phyloP scores from a whole-genome alignment of 169 alveolate species.

The Hammondia hammondi region DNA sequence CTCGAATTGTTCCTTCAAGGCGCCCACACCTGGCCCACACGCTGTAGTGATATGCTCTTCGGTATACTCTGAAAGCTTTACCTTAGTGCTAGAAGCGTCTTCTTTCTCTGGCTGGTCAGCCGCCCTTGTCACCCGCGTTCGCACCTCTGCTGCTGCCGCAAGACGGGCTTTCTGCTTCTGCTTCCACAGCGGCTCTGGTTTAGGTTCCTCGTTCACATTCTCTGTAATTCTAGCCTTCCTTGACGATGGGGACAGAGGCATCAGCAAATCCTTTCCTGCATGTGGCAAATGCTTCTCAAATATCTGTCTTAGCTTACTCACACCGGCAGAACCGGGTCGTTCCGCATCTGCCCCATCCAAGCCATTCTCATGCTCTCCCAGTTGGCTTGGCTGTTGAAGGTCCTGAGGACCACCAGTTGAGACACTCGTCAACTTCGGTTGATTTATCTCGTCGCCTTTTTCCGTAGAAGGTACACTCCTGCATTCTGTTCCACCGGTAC shows the following conservation, averaged over 20 bases:
- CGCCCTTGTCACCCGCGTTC: neutral
- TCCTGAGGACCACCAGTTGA: no score
- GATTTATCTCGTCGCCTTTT: no score
- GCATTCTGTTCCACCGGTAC: no score
- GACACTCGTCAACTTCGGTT: neutral
- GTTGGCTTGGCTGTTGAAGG: no score
- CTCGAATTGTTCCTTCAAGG: constrained; percentile 4
- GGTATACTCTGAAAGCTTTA: no score
- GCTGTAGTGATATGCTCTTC: neutral
- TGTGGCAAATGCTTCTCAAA: neutral
- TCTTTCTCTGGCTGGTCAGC: neutral
- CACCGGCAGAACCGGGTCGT: neutral
- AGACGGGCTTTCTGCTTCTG: neutral
- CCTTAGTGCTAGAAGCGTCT: neutral
- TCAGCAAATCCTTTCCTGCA: neutral
- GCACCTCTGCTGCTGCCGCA: neutral
- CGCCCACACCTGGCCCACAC: constrained; percentile 7
- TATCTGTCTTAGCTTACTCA: neutral
- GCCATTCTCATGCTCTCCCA: no score
- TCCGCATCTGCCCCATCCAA: no score
- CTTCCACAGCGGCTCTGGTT: neutral
- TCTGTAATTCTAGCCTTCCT: neutral
- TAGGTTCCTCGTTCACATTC: neutral
- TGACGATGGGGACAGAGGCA: neutral
- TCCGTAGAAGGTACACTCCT: no score